Percentiles rank a stretch among this genome's conserved stretches.
These are phyloP conservation scores for Verbascum thapsus DNA, from an alignment of 257 asterid species.

Conservation along the genomic window DNA sequence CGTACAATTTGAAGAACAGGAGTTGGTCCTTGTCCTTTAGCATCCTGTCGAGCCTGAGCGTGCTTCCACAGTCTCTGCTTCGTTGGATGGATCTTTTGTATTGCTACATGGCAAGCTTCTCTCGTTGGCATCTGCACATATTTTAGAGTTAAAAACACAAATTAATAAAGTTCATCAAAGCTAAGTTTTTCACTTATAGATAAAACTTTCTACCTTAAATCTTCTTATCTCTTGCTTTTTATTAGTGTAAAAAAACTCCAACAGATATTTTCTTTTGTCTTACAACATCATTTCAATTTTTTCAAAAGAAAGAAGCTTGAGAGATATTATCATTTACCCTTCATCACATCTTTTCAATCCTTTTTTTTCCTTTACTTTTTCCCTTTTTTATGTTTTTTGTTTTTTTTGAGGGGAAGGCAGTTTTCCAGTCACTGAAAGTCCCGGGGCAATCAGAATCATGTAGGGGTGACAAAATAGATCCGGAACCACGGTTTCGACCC, in stretches of 20 bases:
- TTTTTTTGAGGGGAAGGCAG: too few relatives aligned
- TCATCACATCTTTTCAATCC: too few relatives aligned
- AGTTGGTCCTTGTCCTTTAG: conserved; percentile 67
- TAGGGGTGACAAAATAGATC: too few relatives aligned
- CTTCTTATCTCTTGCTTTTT: neutral
- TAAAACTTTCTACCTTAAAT: neutral
- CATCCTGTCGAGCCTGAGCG: conserved; percentile 86
- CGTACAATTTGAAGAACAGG: conserved; percentile 95
- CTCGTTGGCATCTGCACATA: conserved; percentile 81
- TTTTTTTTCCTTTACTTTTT: too few relatives aligned
- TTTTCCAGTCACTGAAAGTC: too few relatives aligned
- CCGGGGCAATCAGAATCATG: too few relatives aligned
- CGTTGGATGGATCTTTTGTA: conserved; percentile 83
- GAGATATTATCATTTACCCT: too few relatives aligned
- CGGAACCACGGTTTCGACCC: too few relatives aligned
- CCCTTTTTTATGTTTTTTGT: too few relatives aligned
- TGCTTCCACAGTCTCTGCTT: conserved; percentile 98
- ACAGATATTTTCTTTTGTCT: conserved; percentile 5
- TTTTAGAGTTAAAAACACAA: conserved; percentile 14
- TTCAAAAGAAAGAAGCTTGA: too few relatives aligned
- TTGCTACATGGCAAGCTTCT: conserved; percentile 98
- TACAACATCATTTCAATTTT: neutral
- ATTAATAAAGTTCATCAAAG: conserved; percentile 15
- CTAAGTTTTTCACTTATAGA: neutral
- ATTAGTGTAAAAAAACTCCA: conserved; percentile 3